Conservation (phyloP, 176 grass and related monocot genomes). For the Secale cereale region DNA sequence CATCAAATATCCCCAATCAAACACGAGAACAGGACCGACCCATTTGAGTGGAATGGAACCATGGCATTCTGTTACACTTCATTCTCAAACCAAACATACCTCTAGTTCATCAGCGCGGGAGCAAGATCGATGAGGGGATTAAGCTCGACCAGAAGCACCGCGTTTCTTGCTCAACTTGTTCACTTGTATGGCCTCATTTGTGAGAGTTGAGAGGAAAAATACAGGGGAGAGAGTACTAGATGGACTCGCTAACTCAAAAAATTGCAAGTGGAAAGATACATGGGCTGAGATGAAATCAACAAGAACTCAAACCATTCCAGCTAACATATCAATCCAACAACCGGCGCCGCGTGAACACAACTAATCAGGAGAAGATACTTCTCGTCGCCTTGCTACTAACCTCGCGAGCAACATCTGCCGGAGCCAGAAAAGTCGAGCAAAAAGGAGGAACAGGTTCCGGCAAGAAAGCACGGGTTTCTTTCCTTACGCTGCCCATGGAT, state of each 20-base stretch:
- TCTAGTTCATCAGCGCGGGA: too few relatives aligned
- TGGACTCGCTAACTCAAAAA: background rate
- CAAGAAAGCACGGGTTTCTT: conserved; percentile 1
- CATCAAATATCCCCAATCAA: too few relatives aligned
- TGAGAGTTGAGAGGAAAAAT: background rate
- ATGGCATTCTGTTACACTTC: too few relatives aligned
- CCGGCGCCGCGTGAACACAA: background rate
- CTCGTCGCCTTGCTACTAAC: background rate
- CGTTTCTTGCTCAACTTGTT: background rate
- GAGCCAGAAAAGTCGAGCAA: background rate
- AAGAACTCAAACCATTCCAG: background rate
- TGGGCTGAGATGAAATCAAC: background rate
- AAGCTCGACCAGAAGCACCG: background rate
- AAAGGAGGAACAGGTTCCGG: background rate
- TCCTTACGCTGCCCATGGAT: background rate
- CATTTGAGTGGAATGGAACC: too few relatives aligned
- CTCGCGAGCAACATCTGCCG: background rate
- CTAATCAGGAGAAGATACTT: background rate
- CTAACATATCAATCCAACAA: background rate
- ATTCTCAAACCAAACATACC: too few relatives aligned
- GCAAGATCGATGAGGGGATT: background rate
- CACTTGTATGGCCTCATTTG: background rate
- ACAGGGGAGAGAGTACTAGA: background rate
- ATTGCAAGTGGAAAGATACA: background rate
- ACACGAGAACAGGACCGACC: too few relatives aligned